Conservation (phyloP, 441 rosid species). For the Cnidoscolus chayamansa region DNA sequence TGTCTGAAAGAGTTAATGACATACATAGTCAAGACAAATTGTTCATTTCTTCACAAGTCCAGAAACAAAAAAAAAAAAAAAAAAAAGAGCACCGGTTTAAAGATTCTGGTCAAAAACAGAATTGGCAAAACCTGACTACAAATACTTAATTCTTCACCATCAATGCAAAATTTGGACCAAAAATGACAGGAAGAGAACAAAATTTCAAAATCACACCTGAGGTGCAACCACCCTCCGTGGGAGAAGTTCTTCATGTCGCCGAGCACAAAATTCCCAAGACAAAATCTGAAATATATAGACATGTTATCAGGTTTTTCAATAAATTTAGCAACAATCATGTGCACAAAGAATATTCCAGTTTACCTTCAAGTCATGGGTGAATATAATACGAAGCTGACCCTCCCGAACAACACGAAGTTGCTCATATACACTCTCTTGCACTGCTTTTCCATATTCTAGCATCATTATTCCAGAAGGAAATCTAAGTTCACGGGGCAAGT, state of each 20-base stretch:
- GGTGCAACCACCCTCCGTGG: slow-evolving; percentile 96
- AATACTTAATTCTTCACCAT: not conserved
- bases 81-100: too few species aligned
- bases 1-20: not conserved
- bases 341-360: slow-evolving; percentile 18
- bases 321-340: not conserved
- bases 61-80: too few species aligned
- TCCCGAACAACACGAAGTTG: slow-evolving; percentile 96
- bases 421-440: slow-evolving; percentile 95
- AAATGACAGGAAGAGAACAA: slow-evolving; percentile 6
- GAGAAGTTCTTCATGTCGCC: slow-evolving; percentile 91
- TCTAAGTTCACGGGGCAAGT: slow-evolving; percentile 82
- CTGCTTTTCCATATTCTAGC: slow-evolving; percentile 87
- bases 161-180: not conserved
- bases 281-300: slow-evolving; percentile 52
- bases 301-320: slow-evolving; percentile 14
- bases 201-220: slow-evolving; percentile 51
- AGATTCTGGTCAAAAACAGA: too few species aligned
- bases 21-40: not conserved
- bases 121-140: too few species aligned
- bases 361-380: slow-evolving; percentile 90
- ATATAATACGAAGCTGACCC: slow-evolving; percentile 92
- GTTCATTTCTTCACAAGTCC: not conserved
- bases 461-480: slow-evolving; percentile 73
- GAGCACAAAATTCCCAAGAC: slow-evolving; percentile 98